These are phyloP conservation scores for Fusarium sp. DNA, from an alignment of 2,329 filamentous ascomycete genomes.

Conservation along the genomic window DNA sequence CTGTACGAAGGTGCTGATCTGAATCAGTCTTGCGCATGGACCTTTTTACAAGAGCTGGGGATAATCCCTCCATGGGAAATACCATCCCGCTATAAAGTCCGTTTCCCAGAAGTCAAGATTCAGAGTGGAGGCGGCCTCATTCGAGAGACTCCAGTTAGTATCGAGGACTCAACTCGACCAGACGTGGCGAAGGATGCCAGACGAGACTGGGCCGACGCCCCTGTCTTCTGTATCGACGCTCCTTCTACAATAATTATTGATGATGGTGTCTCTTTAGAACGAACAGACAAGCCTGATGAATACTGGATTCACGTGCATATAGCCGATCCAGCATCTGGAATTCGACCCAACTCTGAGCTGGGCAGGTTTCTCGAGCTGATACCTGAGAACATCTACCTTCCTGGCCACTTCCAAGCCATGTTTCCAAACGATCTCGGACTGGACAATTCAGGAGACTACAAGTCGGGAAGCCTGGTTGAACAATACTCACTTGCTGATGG, in stretches of 20 bases:
- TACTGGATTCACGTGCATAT: conserved; percentile 84
- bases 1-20: conserved; percentile 65
- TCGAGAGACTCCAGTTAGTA: conserved; percentile 49
- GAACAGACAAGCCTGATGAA: conserved; percentile 62
- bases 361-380: conserved; percentile 71
- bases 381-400: conserved; percentile 69
- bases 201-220: conserved; percentile 67
- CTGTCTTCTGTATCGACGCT: conserved; percentile 80
- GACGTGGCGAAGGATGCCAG: conserved; percentile 65
- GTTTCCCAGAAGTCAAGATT: conserved; percentile 63
- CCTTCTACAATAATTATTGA: conserved; percentile 77
- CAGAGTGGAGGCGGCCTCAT: conserved; percentile 57
- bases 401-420: conserved; percentile 70
- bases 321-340: conserved; percentile 80
- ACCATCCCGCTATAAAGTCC: conserved; percentile 69
- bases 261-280: conserved; percentile 80
- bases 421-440: conserved; percentile 56
- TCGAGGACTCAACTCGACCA: conserved; percentile 51
- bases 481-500: conserved; percentile 66
- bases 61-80: conserved; percentile 79
- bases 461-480: conserved; percentile 56
- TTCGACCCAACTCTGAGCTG: conserved; percentile 68
- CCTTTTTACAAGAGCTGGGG: conserved; percentile 81
- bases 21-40: conserved; percentile 63
- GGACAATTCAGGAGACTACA: conserved; percentile 46